A percentile compares a stretch with the other conserved stretches of the same genome.
phyloP scores from a whole-genome alignment of 306 rosid species.

The Begonia fuchsioides region DNA sequence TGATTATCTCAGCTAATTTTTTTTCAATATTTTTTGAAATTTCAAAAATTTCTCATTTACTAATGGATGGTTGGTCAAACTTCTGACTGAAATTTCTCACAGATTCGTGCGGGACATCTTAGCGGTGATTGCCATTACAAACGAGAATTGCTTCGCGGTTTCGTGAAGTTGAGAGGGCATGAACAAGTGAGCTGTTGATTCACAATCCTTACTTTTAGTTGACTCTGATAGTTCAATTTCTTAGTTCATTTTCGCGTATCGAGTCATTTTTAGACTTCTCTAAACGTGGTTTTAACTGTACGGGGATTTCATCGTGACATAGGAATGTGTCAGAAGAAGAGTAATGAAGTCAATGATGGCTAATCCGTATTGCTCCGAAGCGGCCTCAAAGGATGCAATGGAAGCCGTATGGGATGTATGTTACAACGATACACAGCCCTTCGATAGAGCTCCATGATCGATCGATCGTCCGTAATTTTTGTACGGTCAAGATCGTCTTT shows the following conservation, averaged over 20 bases:
- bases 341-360: slow-evolving; percentile 45
- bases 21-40: neutral
- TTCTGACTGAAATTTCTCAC: slow-evolving; percentile 13
- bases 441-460: slow-evolving; percentile 60
- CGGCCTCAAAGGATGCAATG: slow-evolving; percentile 65
- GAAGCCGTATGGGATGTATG: slow-evolving; percentile 89
- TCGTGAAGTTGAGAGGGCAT: slow-evolving; percentile 50
- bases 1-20: neutral
- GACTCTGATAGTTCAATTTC: too few species aligned
- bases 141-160: slow-evolving; percentile 60
- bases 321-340: slow-evolving; percentile 85
- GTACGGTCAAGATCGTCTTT: too few species aligned
- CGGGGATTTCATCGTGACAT: neutral
- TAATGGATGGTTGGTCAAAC: neutral
- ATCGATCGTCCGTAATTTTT: too few species aligned
- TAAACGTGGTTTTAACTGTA: too few species aligned
- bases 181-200: slow-evolving; percentile 36
- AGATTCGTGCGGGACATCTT: slow-evolving; percentile 85
- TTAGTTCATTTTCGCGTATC: too few species aligned
- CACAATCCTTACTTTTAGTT: too few species aligned
- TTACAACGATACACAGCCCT: slow-evolving; percentile 73
- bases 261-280: too few species aligned
- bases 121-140: slow-evolving; percentile 94
- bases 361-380: slow-evolving; percentile 49
- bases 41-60: too few species aligned